phyloP scores from a whole-genome alignment of 1,284 basidiomycete genomes.

The Singerocomus rubriflavus region DNA sequence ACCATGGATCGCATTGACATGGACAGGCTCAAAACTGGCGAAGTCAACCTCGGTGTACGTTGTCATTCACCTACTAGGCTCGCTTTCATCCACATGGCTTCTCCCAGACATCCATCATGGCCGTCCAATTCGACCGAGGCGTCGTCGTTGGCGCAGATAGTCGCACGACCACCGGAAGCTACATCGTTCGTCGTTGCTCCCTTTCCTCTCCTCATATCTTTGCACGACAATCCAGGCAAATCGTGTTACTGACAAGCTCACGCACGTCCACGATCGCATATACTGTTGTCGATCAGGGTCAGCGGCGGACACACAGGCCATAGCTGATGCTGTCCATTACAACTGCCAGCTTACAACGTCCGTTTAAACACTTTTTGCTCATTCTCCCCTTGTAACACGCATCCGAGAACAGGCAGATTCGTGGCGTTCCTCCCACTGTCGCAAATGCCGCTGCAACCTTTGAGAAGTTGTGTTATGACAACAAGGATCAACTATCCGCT shows the following conservation, averaged over 20 bases:
- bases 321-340: constrained; percentile 92
- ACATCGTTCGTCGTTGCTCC: constrained; percentile 66
- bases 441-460: constrained; percentile 83
- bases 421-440: constrained; percentile 72
- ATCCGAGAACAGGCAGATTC: constrained; percentile 55
- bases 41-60: constrained; percentile 92
- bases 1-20: constrained; percentile 72
- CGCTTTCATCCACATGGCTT: constrained; percentile 1
- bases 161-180: constrained; percentile 94
- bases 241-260: constrained; percentile 98
- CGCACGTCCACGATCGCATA: constrained; percentile 94
- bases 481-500: constrained; percentile 87
- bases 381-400: constrained; percentile 5
- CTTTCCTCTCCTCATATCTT: background rate
- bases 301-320: constrained; percentile 96
- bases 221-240: constrained; percentile 64
- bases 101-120: constrained; percentile 96
- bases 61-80: background rate
- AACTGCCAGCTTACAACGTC: constrained; percentile 80
- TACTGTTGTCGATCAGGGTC: constrained; percentile 99
- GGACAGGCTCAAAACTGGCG: constrained; percentile 81
- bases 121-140: constrained; percentile 92
- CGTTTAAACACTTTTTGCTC: constrained; percentile 20
- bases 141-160: constrained; percentile 97
- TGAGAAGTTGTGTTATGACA: constrained; percentile 90